Conservation (phyloP, 495 filamentous ascomycete genomes). For the Aspergillus asperescens region DNA sequence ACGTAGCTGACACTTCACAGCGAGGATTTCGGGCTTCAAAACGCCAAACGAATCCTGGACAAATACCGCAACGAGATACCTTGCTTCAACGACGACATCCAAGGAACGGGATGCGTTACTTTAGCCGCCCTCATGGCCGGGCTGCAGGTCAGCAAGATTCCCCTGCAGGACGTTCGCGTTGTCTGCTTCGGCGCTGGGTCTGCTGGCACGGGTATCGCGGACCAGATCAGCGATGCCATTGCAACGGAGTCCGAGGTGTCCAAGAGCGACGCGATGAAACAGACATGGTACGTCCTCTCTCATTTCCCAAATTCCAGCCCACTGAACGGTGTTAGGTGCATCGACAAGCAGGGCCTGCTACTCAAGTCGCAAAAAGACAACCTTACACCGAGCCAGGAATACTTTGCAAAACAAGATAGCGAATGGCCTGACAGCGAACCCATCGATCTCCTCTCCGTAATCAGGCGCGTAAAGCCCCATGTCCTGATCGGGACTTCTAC, state of each 20-base stretch:
- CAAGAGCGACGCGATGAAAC: slow-evolving; percentile 69
- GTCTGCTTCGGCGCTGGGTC: slow-evolving; percentile 77
- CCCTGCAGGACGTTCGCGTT: slow-evolving; percentile 61
- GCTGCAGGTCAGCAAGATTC: slow-evolving; percentile 60
- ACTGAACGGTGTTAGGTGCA: slow-evolving; percentile 49
- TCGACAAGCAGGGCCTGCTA: slow-evolving; percentile 80
- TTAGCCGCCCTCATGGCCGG: slow-evolving; percentile 74
- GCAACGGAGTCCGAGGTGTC: slow-evolving; percentile 59
- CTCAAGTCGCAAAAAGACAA: slow-evolving; percentile 53
- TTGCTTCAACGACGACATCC: slow-evolving; percentile 89
- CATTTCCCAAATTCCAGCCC: background rate
- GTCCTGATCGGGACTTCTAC: slow-evolving; percentile 83
- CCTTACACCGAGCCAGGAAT: slow-evolving; percentile 60
- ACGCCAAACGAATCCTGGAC: slow-evolving; percentile 65
- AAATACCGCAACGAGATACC: slow-evolving; percentile 64
- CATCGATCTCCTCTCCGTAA: slow-evolving; percentile 57
- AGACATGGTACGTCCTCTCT: slow-evolving; percentile 62
- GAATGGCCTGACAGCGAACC: slow-evolving; percentile 57
- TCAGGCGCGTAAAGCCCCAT: slow-evolving; percentile 71
- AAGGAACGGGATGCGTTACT: slow-evolving; percentile 85
- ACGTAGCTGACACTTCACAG: slow-evolving; percentile 14
- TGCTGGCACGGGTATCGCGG: slow-evolving; percentile 83
- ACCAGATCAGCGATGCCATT: slow-evolving; percentile 76
- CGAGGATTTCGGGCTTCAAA: slow-evolving; percentile 56
- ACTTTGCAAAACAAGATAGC: slow-evolving; percentile 58